Evolutionary conservation across 2,329 filamentous ascomycete genomes (phyloP), one percentile per base, ranked within the genome.

Genomic region (Chrysoporthe deuterocubensis): DNA sequence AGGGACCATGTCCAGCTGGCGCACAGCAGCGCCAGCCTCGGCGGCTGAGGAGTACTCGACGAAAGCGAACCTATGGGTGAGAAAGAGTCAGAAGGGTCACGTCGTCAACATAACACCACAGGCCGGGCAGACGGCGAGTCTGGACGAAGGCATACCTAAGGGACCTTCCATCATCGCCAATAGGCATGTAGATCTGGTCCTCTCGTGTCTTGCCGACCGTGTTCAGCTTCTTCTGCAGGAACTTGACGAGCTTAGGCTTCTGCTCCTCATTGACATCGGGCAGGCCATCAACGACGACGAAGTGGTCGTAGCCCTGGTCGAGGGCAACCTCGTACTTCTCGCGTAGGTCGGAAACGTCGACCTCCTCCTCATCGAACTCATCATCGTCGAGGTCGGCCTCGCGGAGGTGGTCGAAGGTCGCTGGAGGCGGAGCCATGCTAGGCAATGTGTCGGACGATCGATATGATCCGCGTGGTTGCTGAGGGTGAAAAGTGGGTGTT

Each of bases 291-390:
- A 98, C 88, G 71, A 98, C 94, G 72, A 99, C 92, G 77, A 99
- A 99, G 72, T 94, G 92, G 79, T 99, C 96, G 75, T 97, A 91
- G 68, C 96, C 96, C 81, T 97, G 93, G 80, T 99, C 96, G 72
- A 98, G 86, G 78, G 95, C 93, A 71, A 98, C 94, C 82, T 98
- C 94, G 79, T 94, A 97, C 81, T 96, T 93, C 80, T 96, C 94
- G 79, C 90, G 89, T 74, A 99, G 87, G 82, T 99, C 95, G 74
- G 93, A 95, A 80, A 97, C 93, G 80, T 98, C 95, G 81, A 98
- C 91, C 79, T 97, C 94, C 78, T 94, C 91, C 82, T 96, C 91
- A 79, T 97, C 94, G 79, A 91, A 92, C 78, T 94, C 91, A 76
- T 96, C 93, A 73, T 90, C 88, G 76, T 91, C 88, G 80, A 95